Percentiles rank a stretch among this genome's conserved stretches.
Evolutionary conservation across 345 rosid genomes (phyloP).

Genomic region (Dipteronia sinensis): DNA sequence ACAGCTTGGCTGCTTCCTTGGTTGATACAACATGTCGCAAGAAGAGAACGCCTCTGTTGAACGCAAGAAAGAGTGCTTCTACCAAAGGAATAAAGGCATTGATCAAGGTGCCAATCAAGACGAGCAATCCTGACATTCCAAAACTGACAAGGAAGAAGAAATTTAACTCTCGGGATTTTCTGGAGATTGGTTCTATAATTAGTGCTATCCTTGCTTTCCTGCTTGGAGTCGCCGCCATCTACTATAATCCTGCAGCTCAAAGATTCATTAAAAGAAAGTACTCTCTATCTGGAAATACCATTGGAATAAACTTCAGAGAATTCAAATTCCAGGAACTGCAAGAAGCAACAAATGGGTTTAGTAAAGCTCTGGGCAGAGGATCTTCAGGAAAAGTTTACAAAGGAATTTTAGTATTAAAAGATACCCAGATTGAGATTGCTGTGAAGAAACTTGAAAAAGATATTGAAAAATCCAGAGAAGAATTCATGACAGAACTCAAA

Average conservation of each 20-base stretch:
- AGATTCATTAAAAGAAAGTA: constrained; percentile 6
- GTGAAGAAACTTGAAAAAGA: constrained; percentile 30
- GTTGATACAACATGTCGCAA: constrained; percentile 19
- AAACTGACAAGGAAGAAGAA: constrained; percentile 9
- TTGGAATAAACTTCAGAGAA: constrained; percentile 34
- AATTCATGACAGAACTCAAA: constrained; percentile 36
- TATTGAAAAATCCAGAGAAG: constrained; percentile 27
- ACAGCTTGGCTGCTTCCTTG: constrained; percentile 31
- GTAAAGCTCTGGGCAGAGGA: constrained; percentile 27
- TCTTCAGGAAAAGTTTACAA: constrained; percentile 35
- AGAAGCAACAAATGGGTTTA: constrained; percentile 31
- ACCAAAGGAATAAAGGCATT: constrained; percentile 29
- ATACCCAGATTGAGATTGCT: constrained; percentile 25
- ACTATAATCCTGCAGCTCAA: constrained; percentile 25
- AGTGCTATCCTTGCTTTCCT: constrained; percentile 25
- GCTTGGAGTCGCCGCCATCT: constrained; percentile 22
- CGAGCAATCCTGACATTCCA: neutral
- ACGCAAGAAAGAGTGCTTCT: constrained; percentile 28
- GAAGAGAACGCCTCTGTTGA: constrained; percentile 33
- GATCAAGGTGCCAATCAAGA: constrained; percentile 35
- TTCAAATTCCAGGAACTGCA: constrained; percentile 28
- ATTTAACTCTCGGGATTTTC: neutral
- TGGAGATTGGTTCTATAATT: constrained; percentile 20
- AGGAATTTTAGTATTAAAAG: constrained; percentile 21
- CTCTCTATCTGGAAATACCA: neutral